A percentile compares a stretch with the other conserved stretches of the same genome.
Evolutionary conservation across 1,284 basidiomycete genomes (phyloP).

Genomic region (Cutaneotrichosporon dermatis): DNA sequence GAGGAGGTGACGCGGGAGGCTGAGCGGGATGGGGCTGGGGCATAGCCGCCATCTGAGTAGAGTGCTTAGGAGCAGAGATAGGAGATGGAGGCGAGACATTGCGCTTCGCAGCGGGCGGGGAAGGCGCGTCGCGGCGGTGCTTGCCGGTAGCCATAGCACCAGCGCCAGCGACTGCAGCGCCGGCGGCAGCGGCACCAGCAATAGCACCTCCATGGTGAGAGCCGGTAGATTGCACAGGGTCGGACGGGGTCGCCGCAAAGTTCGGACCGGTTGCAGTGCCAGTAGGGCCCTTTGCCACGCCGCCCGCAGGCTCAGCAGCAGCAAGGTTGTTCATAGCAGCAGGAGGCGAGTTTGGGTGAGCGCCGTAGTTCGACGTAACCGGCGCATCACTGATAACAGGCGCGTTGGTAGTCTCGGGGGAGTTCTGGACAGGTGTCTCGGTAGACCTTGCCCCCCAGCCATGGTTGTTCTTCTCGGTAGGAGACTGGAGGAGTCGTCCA

Average conservation of each 20-base stretch:
- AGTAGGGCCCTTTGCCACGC: too few species aligned
- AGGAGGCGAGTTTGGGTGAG: too few species aligned
- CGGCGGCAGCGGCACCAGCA: constrained; percentile 5
- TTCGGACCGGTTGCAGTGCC: too few species aligned
- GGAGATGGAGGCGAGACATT: background rate
- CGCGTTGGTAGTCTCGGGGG: constrained; percentile 1
- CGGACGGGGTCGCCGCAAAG: background rate
- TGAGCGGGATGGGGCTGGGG: background rate
- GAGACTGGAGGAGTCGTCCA: constrained; percentile 3
- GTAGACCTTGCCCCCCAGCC: background rate
- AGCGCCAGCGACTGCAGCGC: constrained; percentile 3
- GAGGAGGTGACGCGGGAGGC: background rate
- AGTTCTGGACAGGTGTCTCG: background rate
- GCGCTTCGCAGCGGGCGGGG: background rate
- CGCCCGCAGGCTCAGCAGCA: too few species aligned
- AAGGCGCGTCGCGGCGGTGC: constrained; percentile 1
- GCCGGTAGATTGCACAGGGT: background rate
- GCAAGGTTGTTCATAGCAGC: too few species aligned
- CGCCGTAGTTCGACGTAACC: too few species aligned
- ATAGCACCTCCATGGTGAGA: background rate
- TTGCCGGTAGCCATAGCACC: constrained; percentile 1
- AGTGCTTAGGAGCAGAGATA: background rate
- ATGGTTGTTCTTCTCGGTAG: background rate
- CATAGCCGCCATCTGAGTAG: background rate
- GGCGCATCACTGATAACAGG: background rate